Percentiles rank a stretch among this genome's conserved stretches.
phyloP scores from a whole-genome alignment of 371 early-diverging fungal genomes.

The Mucor saturninus region DNA sequence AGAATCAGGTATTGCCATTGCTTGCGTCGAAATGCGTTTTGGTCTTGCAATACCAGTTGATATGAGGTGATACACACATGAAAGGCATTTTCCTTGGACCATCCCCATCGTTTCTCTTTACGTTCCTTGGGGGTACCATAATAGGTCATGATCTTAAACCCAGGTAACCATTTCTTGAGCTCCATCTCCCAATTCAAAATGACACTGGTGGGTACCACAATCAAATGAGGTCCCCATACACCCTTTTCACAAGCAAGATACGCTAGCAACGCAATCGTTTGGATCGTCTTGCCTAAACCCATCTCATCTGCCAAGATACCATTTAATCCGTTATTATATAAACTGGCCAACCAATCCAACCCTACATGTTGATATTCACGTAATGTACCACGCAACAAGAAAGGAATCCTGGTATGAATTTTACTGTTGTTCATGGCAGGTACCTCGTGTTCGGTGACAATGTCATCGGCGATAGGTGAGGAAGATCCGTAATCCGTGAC shows the following conservation, averaged over 20 bases:
- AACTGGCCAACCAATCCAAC: slow-evolving; percentile 81
- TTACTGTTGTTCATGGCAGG: slow-evolving; percentile 13
- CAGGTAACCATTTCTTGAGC: slow-evolving; percentile 91
- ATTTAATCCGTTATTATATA: slow-evolving; percentile 92
- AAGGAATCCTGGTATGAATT: slow-evolving; percentile 59
- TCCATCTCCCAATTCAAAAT: slow-evolving; percentile 96
- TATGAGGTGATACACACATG: slow-evolving; percentile 92
- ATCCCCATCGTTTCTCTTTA: slow-evolving; percentile 77
- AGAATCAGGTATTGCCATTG: slow-evolving; percentile 89
- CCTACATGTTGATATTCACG: slow-evolving; percentile 83
- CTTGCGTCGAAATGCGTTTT: slow-evolving; percentile 77
- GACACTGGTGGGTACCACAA: slow-evolving; percentile 93
- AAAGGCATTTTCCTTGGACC: slow-evolving; percentile 82
- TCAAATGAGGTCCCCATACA: slow-evolving; percentile 86
- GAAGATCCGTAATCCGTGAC: slow-evolving; percentile 1
- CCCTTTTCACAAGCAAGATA: slow-evolving; percentile 75
- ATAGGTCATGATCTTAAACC: slow-evolving; percentile 85
- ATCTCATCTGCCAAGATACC: slow-evolving; percentile 99
- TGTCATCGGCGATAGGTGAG: background rate
- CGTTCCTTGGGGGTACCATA: slow-evolving; percentile 82
- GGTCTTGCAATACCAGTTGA: slow-evolving; percentile 82
- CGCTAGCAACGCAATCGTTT: slow-evolving; percentile 89
- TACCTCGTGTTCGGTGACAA: background rate
- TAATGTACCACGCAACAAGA: slow-evolving; percentile 67
- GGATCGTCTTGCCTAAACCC: slow-evolving; percentile 98